phyloP scores from a whole-genome alignment of 179 eudicot genomes.

The Monotropa hypopitys region DNA sequence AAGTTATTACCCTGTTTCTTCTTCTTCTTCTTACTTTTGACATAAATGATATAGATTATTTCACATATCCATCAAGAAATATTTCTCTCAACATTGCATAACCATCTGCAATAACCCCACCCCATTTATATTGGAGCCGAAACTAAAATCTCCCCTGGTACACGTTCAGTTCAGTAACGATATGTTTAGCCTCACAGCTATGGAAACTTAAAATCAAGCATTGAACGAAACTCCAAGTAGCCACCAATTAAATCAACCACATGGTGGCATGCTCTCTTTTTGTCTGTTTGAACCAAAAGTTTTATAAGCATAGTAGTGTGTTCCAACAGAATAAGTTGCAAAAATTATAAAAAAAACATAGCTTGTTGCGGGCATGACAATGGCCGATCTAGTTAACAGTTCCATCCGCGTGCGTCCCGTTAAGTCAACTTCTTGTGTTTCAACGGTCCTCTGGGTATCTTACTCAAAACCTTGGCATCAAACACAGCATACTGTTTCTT shows the following conservation, averaged over 20 bases:
- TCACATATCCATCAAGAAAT: not conserved
- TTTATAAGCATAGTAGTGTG: not conserved
- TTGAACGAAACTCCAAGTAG: not conserved
- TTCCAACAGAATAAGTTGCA: not conserved
- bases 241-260: not conserved
- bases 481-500: constrained; percentile 71
- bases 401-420: not conserved
- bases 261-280: no score
- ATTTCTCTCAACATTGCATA: not conserved
- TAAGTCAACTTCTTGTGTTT: constrained; percentile 54
- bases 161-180: not conserved
- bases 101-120: not conserved
- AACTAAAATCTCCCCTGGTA: no score
- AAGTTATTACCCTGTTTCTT: no score
- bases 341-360: not conserved
- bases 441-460: constrained; percentile 56
- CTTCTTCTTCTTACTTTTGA: no score
- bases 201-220: not conserved
- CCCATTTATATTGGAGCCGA: not conserved
- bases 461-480: constrained; percentile 56
- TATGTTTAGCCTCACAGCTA: not conserved
- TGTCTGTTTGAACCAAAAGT: not conserved
- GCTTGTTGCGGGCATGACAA: constrained; percentile 4
- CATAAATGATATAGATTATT: not conserved
- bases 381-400: not conserved